These are phyloP conservation scores for Aspergillus terreus DNA, from an alignment of 2,329 filamentous ascomycete species.

Conservation along the genomic window DNA sequence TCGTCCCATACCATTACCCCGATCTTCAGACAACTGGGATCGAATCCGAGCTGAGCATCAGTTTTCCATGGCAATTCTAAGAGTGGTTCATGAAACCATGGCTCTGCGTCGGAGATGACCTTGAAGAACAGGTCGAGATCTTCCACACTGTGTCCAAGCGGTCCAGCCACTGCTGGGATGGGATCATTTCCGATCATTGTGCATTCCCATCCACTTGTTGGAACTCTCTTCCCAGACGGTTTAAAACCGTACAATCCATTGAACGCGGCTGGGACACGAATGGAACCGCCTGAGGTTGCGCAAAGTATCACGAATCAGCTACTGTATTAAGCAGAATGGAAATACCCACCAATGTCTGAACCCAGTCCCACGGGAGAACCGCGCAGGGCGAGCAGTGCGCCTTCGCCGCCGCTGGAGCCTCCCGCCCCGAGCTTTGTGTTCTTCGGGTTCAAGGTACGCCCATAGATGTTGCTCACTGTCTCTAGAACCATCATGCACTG, in stretches of 20 bases:
- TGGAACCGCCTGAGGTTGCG: neutral
- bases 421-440: constrained; percentile 15
- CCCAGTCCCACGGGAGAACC: constrained; percentile 28
- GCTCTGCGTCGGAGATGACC: neutral
- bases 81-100: neutral
- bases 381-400: constrained; percentile 26
- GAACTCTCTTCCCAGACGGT: neutral
- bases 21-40: neutral
- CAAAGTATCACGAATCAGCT: neutral
- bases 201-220: neutral
- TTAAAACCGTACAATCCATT: neutral
- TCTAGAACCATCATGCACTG: constrained; percentile 23
- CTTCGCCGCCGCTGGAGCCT: constrained; percentile 27
- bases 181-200: neutral
- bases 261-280: constrained; percentile 1
- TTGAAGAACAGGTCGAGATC: neutral
- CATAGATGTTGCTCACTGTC: constrained; percentile 19
- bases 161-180: neutral
- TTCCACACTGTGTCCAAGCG: neutral
- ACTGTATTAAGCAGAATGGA: neutral
- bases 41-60: neutral
- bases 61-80: neutral
- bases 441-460: constrained; percentile 17
- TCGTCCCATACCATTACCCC: neutral
- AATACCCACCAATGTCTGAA: constrained; percentile 25